Conservation (phyloP, 257 asterid species). For the Coffea eugenioides region DNA sequence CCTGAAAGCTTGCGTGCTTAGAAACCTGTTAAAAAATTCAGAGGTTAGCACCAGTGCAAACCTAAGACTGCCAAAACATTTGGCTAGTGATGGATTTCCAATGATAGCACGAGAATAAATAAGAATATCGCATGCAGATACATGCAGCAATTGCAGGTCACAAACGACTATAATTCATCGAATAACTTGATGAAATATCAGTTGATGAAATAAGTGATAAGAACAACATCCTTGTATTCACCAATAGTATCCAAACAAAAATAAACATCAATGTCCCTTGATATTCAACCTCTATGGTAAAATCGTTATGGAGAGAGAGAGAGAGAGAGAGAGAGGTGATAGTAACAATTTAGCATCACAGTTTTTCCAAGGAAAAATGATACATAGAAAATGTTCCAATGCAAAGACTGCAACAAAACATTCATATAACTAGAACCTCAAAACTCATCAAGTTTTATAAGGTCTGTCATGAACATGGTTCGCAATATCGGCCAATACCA, state of each 20-base stretch:
- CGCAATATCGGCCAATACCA: no score
- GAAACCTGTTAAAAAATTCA: slow-evolving; percentile 50
- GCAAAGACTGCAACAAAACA: neutral
- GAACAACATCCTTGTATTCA: neutral
- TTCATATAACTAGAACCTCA: neutral
- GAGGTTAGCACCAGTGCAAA: slow-evolving; percentile 22
- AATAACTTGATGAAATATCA: neutral
- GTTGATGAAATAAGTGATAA: neutral
- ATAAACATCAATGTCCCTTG: neutral
- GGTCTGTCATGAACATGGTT: no score
- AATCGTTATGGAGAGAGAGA: no score
- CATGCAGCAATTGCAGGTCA: neutral
- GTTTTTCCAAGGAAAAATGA: neutral
- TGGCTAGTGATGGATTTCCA: neutral
- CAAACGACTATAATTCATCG: neutral
- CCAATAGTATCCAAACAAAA: neutral
- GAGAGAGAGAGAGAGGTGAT: neutral
- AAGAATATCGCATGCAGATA: neutral
- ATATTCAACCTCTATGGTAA: no score
- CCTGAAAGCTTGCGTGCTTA: slow-evolving; percentile 65
- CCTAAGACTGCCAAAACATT: neutral
- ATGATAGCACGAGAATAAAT: neutral
- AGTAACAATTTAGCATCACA: neutral
- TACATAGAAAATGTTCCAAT: neutral
- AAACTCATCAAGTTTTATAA: neutral